Base-by-base conservation (phyloP, 139 green algal species). In the Picochlorum sp. region DNA sequence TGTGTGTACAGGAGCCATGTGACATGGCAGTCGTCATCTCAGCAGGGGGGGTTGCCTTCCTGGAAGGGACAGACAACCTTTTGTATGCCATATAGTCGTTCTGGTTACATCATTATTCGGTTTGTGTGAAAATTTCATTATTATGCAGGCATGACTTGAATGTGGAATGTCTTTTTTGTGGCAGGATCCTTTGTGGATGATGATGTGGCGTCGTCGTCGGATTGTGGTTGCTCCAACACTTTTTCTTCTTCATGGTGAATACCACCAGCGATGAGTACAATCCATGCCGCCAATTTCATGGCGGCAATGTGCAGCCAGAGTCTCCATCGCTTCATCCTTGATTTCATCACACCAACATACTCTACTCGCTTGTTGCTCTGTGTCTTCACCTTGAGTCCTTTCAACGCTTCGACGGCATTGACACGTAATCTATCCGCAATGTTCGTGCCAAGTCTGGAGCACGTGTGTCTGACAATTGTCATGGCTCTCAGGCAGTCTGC, bases 401-500 rank as follows among this genome's bases (percentile, higher is more conserved):
- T 47, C 10, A 77, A 34, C 0, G 79, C 79, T 34, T 68, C 71
- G 0, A 67, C 67, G n/a, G 73, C 81, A 60, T 85, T 84, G 45
- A 87, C 62, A 13, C 79, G 72, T 6, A 86, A 61, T 13, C 81
- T 70, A 37, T 86, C 81, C 4, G 59, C 60, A 8, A 85, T 28
- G 10, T 62, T 77, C 20, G 63, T 68, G 3, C 79, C 77, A 15
- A 87, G 63, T 18, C 21, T 49, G 1, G 69, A 45, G 1, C 74
- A 73, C 4, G 77, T 66, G 26, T 71, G 63, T 4, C 81, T 59
- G 3, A 86, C 66, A 4, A 84, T 59, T 14, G 76, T 65, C 11
- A 62, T 58, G 14, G 85, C 75, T 45, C 77, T 70, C 18, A 91
- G 62, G 23, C 79, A 62, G 28, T 88, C 77, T n/a, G 84, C 65